Evolutionary conservation across 2,329 filamentous ascomycete species (phyloP), one percentile per base, ranked within the genome.

Genomic region (Pseudophaeomoniella oleicola): DNA sequence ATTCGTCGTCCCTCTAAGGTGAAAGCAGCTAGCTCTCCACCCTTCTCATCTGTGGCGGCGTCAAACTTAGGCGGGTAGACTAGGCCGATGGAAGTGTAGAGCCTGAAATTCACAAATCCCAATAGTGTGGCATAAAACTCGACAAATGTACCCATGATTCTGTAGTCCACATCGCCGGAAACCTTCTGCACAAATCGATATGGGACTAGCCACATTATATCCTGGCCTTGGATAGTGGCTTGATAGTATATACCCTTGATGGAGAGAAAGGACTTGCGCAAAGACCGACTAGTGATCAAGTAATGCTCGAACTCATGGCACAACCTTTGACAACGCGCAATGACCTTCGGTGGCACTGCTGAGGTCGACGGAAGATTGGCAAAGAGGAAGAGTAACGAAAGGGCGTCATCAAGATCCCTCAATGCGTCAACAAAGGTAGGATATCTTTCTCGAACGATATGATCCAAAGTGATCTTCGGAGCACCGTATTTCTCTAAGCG

Each of bases 241-340:
- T 96, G 88, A 63, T 96, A 98, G 67, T 98, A 98, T 52, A 98
- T 96, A 43, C 90, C 90, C 70, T 98, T 98, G 63, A 98, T 96
- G 2, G 86, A 94, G 46, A 98, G 65, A 66, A 98, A 98, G 0
- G 87, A 94, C 66, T 94, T 96, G 53, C 84, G 81, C 49, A 98
- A 66, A 50, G 83, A 86, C 62, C 93, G 77, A 30, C 88, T 92
- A 33, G 79, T 74, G 54, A 98, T 98, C 44, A 98, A 71, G 61
- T 94, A 98, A 67, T 96, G 90, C 63, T 96, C 82, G 60, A 98
- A 98, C 64, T 98, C 90, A 58, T 88, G 78, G 50, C 81, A 88
- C 37, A 98, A 66, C 38, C 85, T 78, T 65, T 96, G 87, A 67
- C 90, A 98, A 45, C 86, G 80, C 37, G 86, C 82, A 57, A 98